A percentile compares a stretch with the other conserved stretches of the same genome.
These are phyloP conservation scores for Monosporascus sp. DNA, from an alignment of 2,329 filamentous ascomycete species.

Conservation along the genomic window DNA sequence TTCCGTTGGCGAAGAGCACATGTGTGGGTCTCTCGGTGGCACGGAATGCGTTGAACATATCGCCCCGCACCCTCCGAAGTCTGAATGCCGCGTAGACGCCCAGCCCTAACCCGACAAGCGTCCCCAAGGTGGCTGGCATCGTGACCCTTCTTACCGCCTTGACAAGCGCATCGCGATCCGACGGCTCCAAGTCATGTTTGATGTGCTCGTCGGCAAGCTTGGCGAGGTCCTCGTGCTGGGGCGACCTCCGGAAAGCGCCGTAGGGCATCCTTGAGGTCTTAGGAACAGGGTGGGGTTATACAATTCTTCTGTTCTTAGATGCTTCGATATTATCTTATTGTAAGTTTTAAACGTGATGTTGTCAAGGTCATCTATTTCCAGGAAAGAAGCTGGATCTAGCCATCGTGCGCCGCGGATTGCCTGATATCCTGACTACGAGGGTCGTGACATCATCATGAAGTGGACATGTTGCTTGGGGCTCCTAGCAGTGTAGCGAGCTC, in stretches of 20 bases:
- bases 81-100: slow-evolving; percentile 53
- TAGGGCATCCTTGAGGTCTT: slow-evolving; percentile 18
- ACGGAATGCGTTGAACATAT: slow-evolving; percentile 58
- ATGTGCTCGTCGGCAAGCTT: slow-evolving; percentile 53
- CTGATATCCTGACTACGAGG: neutral
- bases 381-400: neutral
- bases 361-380: neutral
- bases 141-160: slow-evolving; percentile 50
- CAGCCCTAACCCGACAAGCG: slow-evolving; percentile 53
- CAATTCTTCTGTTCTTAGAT: neutral
- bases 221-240: slow-evolving; percentile 42
- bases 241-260: slow-evolving; percentile 29
- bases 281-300: too few species aligned
- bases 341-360: neutral
- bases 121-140: slow-evolving; percentile 52
- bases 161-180: slow-evolving; percentile 53
- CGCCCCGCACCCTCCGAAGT: slow-evolving; percentile 47
- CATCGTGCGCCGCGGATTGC: neutral
- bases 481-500: too few species aligned
- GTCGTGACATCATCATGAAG: neutral
- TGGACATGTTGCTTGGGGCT: neutral
- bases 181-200: slow-evolving; percentile 45
- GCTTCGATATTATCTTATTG: neutral
- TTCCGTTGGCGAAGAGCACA: slow-evolving; percentile 56
- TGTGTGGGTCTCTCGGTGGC: slow-evolving; percentile 56